Evolutionary conservation across 805 yeast genomes (phyloP), one percentile per base, ranked within the genome.

Genomic region (Clavispora santaluciae): DNA sequence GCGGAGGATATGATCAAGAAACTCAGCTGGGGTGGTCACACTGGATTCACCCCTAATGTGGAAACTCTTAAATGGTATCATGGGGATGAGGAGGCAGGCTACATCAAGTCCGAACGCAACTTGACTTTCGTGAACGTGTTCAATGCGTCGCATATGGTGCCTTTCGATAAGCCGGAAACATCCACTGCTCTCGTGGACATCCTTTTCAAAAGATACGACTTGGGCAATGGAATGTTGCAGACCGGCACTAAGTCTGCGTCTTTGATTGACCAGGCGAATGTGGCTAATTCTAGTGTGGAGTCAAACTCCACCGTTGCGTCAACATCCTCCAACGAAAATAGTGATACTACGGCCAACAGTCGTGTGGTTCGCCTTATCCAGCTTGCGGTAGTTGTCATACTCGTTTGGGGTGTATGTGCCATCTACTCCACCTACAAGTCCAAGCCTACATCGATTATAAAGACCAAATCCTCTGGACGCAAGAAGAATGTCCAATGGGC

Each of bases 71-170:
- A 63, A 41, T 78, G 83, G 83, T 46, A 56, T 15, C 73, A 73
- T 54, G 64, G 72, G 44, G 59, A 63, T 11, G 44, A 51, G 6
- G 43, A 43, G 8, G 73, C 66, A 8, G 74, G 78, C 45, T 51
- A 60, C 26, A 50, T 76, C 28, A 60, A 60, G 43, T 38, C 61
- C 15, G 90, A 81, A 36, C 72, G 86, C 47, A 86, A 87, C 55
- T 67, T 91, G 54, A 83, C 96, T 0, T 84, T 83, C 57, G 79
- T 86, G 23, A 78, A 79, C 42, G 78, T 91, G 2, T 76, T 64
- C 57, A 78, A 86, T 51, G 79, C 95, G 0, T 83, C 95, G 3
- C 98, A 93, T 57, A 91, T 93, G 98, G 93, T 89, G 20, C 95
- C 98, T 1, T 82, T 76, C 49, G 97, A 90, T 58, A 64, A 77